These are phyloP conservation scores for Solanum virginianum DNA, from an alignment of 257 asterid species.

Conservation along the genomic window DNA sequence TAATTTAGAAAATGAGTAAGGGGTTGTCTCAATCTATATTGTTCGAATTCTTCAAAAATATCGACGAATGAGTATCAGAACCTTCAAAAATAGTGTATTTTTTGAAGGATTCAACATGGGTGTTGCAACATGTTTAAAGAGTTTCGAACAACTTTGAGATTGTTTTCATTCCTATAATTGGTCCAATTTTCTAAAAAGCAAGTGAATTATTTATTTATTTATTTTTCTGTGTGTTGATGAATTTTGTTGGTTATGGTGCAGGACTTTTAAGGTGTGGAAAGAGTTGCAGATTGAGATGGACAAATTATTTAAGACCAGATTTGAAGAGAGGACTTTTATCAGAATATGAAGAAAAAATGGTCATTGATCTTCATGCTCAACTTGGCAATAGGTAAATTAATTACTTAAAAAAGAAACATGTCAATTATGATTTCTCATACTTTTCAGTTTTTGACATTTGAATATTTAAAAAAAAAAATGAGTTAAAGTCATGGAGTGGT, in stretches of 20 bases:
- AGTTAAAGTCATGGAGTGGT: background rate
- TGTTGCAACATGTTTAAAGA: too few species aligned
- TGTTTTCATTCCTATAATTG: background rate
- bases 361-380: slow-evolving; percentile 95
- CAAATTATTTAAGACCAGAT: slow-evolving; percentile 85
- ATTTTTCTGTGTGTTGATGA: background rate
- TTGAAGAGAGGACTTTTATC: slow-evolving; percentile 88
- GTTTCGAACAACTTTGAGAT: background rate
- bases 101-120: too few species aligned
- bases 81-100: too few species aligned
- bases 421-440: background rate
- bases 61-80: too few species aligned
- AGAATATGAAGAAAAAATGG: slow-evolving; percentile 80
- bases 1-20: background rate
- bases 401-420: background rate
- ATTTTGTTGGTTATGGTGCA: slow-evolving; percentile 5
- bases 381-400: slow-evolving; percentile 73
- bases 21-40: background rate
- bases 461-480: background rate
- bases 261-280: slow-evolving; percentile 91
- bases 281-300: slow-evolving; percentile 95
- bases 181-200: background rate
- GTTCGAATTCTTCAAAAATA: too few species aligned
- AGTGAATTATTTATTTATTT: background rate
- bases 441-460: background rate